Evolutionary conservation across 441 rosid genomes (phyloP).

Genomic region (Pelargonium fulgidum): DNA sequence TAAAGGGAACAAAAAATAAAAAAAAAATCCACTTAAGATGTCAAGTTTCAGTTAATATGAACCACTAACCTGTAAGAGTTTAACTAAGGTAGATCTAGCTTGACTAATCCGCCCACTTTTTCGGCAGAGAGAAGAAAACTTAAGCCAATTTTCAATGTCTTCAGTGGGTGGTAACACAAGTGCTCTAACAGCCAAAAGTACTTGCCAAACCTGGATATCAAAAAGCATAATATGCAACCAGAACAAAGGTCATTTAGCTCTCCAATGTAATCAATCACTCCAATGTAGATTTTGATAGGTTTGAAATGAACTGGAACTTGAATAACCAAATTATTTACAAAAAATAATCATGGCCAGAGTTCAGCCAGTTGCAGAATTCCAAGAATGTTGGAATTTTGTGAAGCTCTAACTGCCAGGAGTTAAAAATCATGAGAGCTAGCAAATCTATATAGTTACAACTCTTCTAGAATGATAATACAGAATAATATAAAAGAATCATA

Average conservation of each 20-base stretch:
- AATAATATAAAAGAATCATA: too few relatives aligned
- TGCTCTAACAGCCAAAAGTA: slow-evolving; percentile 79
- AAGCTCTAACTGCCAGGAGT: neutral
- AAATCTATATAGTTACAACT: neutral
- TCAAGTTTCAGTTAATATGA: slow-evolving; percentile 12
- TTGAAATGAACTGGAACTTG: neutral
- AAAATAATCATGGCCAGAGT: neutral
- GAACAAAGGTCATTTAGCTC: too few relatives aligned
- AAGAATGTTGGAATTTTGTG: neutral
- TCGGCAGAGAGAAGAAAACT: slow-evolving; percentile 90
- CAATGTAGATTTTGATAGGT: neutral
- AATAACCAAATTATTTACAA: neutral
- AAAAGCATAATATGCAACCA: slow-evolving; percentile 7
- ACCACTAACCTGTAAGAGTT: slow-evolving; percentile 69
- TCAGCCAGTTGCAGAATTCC: neutral
- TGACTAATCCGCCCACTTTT: slow-evolving; percentile 90
- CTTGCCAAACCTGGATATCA: slow-evolving; percentile 86
- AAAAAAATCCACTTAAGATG: too few relatives aligned
- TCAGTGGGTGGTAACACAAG: slow-evolving; percentile 94
- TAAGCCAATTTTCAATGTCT: slow-evolving; percentile 95
- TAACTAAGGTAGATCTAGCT: slow-evolving; percentile 91
- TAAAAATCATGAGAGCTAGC: neutral
- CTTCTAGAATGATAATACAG: too few relatives aligned
- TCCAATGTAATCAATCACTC: too few relatives aligned
- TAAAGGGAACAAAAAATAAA: slow-evolving; percentile 5